Percentiles rank a stretch among this genome's conserved stretches.
Conservation (phyloP, 352 stramenopile genomes). For the Globisporangium camurandrum region DNA sequence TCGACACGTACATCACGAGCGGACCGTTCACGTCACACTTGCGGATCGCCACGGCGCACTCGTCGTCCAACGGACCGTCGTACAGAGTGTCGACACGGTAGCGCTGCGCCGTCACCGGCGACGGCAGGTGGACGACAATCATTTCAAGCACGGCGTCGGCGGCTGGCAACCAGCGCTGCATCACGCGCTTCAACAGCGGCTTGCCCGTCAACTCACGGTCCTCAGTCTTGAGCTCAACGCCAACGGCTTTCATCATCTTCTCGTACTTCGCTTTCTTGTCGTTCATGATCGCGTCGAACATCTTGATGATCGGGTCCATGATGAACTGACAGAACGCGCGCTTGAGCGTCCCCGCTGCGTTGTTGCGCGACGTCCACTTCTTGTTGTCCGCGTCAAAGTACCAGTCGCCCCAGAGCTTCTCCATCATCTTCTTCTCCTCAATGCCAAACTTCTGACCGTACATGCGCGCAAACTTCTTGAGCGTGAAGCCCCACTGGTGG, state of each 20-base stretch:
- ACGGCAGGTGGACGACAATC: constrained; percentile 99
- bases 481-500: constrained; percentile 99
- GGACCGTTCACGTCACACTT: constrained; percentile 97
- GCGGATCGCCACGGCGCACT: constrained; percentile 95
- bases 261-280: constrained; percentile 98
- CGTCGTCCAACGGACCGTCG: constrained; percentile 97
- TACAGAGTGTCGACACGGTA: constrained; percentile 99
- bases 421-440: constrained; percentile 98
- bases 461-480: constrained; percentile 98
- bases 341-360: constrained; percentile 90
- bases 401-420: constrained; percentile 99
- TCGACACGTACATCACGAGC: constrained; percentile 99
- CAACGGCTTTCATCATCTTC: constrained; percentile 96
- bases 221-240: constrained; percentile 96
- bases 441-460: constrained; percentile 99
- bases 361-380: constrained; percentile 96
- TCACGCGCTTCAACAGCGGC: constrained; percentile 96
- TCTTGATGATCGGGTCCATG: constrained; percentile 98
- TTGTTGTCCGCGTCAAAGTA: constrained; percentile 94
- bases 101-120: constrained; percentile 92
- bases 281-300: constrained; percentile 99
- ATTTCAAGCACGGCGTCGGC: constrained; percentile 99
- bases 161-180: constrained; percentile 99
- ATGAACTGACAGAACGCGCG: constrained; percentile 99
- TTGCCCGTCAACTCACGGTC: constrained; percentile 96